These are phyloP conservation scores for Sclerotinia trifoliorum DNA, from an alignment of 2,329 filamentous ascomycete genomes.

Conservation along the genomic window DNA sequence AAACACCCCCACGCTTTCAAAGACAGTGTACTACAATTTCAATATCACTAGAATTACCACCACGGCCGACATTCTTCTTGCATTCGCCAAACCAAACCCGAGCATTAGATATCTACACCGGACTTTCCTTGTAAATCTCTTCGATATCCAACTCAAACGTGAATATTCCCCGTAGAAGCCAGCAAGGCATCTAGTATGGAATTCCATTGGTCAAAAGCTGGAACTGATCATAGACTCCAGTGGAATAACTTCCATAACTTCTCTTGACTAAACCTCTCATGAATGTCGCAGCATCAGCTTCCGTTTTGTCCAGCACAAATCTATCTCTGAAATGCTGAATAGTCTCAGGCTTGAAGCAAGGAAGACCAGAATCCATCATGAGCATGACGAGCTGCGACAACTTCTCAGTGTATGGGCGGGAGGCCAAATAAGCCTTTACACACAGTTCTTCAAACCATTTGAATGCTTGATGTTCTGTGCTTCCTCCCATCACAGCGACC, in stretches of 20 bases:
- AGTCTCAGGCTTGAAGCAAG: slow-evolving; percentile 96
- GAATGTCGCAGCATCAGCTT: slow-evolving; percentile 91
- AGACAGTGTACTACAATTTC: neutral
- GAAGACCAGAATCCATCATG: slow-evolving; percentile 94
- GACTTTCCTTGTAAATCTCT: neutral
- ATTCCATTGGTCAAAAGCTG: slow-evolving; percentile 97
- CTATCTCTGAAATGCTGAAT: slow-evolving; percentile 88
- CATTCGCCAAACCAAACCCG: neutral
- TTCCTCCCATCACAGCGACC: slow-evolving; percentile 98
- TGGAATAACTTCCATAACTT: slow-evolving; percentile 88
- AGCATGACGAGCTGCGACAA: slow-evolving; percentile 84
- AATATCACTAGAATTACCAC: neutral
- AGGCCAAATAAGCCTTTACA: slow-evolving; percentile 90
- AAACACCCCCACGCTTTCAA: neutral
- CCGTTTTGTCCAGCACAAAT: slow-evolving; percentile 88
- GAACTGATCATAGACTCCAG: slow-evolving; percentile 96
- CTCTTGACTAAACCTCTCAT: slow-evolving; percentile 87
- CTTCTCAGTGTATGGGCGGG: slow-evolving; percentile 82
- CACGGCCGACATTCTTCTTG: neutral
- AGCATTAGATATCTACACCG: neutral
- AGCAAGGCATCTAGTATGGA: slow-evolving; percentile 59
- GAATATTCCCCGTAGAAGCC: neutral
- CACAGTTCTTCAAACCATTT: slow-evolving; percentile 96
- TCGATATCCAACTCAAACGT: neutral
- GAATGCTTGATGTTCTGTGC: slow-evolving; percentile 80